Conservation (phyloP, 2,329 filamentous ascomycete species). For the Phialemoniopsis sp. region DNA sequence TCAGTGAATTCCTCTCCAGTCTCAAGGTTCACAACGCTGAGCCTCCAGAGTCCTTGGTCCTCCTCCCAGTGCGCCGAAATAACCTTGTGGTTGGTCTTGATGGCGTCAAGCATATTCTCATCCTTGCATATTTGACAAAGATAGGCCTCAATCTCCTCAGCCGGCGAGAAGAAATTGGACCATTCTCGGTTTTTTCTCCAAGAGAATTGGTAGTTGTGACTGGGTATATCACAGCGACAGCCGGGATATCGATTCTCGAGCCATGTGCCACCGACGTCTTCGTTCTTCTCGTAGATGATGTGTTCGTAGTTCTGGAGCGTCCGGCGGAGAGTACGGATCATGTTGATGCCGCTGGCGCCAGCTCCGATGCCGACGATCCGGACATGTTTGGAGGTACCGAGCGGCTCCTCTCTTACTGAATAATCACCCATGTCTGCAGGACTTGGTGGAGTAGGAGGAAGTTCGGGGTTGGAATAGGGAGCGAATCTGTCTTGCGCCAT, state of each 20-base stretch:
- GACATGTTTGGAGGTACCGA: conserved; percentile 25
- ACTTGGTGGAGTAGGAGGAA: neutral
- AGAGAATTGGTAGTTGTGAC: conserved; percentile 60
- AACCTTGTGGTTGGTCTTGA: conserved; percentile 39
- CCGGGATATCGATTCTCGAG: conserved; percentile 56
- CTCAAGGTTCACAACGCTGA: conserved; percentile 31
- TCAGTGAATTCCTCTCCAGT: conserved; percentile 36
- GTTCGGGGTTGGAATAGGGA: no score
- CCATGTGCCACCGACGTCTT: conserved; percentile 53
- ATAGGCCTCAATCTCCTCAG: conserved; percentile 52
- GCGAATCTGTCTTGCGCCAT: no score
- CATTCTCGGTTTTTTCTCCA: conserved; percentile 57
- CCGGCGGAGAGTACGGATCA: conserved; percentile 38
- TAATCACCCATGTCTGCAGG: conserved; percentile 3
- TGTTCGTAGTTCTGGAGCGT: conserved; percentile 37
- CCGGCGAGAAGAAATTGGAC: conserved; percentile 51
- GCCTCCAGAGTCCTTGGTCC: conserved; percentile 32
- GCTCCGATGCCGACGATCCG: conserved; percentile 40
- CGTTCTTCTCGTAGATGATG: conserved; percentile 53
- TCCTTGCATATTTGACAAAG: conserved; percentile 37
- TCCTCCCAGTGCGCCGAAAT: conserved; percentile 40
- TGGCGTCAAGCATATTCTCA: conserved; percentile 36
- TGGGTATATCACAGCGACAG: conserved; percentile 51
- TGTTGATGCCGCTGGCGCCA: conserved; percentile 38
- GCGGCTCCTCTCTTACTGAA: conserved; percentile 8